Percentiles rank a stretch among this genome's conserved stretches.
These are phyloP conservation scores for Vigna reflexopilosa DNA, from an alignment of 306 rosid species.

Conservation along the genomic window DNA sequence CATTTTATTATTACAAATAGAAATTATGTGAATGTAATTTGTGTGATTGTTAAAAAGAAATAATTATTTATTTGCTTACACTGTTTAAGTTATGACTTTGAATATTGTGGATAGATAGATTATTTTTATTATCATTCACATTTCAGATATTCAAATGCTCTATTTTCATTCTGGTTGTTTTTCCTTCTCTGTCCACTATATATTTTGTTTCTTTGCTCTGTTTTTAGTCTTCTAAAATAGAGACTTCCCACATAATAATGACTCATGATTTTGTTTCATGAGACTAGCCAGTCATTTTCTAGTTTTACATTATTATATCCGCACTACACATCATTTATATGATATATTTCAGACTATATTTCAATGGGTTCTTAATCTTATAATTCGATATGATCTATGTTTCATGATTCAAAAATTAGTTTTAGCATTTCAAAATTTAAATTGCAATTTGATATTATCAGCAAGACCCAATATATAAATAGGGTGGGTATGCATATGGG, in stretches of 20 bases:
- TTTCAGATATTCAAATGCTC: not conserved
- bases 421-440: not conserved
- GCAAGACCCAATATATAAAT: constrained; percentile 17
- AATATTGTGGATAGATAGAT: not conserved
- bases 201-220: not conserved
- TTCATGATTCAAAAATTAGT: not conserved
- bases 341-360: not conserved
- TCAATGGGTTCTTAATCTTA: not conserved
- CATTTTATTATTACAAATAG: too few relatives aligned
- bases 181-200: not conserved
- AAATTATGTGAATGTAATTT: too few relatives aligned
- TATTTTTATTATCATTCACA: not conserved
- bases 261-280: not conserved
- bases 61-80: too few relatives aligned
- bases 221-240: not conserved
- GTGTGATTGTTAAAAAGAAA: too few relatives aligned
- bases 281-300: not conserved
- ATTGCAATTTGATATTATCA: not conserved
- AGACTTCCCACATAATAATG: not conserved
- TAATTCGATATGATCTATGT: not conserved
- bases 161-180: constrained; percentile 1
- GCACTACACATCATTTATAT: not conserved
- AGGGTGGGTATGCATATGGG: not conserved
- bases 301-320: not conserved
- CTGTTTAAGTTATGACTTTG: not conserved